Evolutionary conservation across 805 yeast species (phyloP), one percentile per base, ranked within the genome.

Genomic region (Maudiozyma serrabonitensis): DNA sequence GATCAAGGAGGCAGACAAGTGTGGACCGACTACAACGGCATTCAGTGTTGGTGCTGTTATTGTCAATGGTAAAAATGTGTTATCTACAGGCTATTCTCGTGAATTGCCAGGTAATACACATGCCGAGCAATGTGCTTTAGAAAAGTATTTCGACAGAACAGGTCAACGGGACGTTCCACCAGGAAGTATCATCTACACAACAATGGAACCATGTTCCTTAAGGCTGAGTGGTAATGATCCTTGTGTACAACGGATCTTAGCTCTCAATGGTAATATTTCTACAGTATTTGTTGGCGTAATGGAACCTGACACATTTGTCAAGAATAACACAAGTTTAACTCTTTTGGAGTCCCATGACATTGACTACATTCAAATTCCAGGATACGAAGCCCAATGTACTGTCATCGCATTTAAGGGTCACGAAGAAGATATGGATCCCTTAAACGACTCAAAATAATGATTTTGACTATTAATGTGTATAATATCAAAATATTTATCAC

Each of bases 201-300:
- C 97, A 0, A 93, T 93, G 98, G 99, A 93, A 62, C 99, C 99
- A 0, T 93, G 99, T 63, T 82, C 95, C 6, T 76, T 78, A 50
- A 74, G 99, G 48, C 70, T 91, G 34, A 88, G 96, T 61, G 98
- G 98, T 0, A 90, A 91, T 56, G 59, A 74, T 46, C 96, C 99
- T 0, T 93, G 99, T 67, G 81, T 80, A 2, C 89, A 89, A 52
- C 74, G 98, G 28, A 80, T 93, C 6, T 60, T 90, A 46, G 73
- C 69, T 4, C 64, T 79, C 0, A 54, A 59, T 1, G 72, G 69
- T 1, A 56, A 60, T 7, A 82, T 91, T 52, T 73, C 71, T 19
- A 79, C 93, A 0, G 90, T 90, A 25, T 88, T 84, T 69, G 96
- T 91, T 5, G 99, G 98, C 0, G 93, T 89, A 1, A 62, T 81